These are phyloP conservation scores for Perilla frutescens DNA, from an alignment of 257 asterid species.

Conservation along the genomic window DNA sequence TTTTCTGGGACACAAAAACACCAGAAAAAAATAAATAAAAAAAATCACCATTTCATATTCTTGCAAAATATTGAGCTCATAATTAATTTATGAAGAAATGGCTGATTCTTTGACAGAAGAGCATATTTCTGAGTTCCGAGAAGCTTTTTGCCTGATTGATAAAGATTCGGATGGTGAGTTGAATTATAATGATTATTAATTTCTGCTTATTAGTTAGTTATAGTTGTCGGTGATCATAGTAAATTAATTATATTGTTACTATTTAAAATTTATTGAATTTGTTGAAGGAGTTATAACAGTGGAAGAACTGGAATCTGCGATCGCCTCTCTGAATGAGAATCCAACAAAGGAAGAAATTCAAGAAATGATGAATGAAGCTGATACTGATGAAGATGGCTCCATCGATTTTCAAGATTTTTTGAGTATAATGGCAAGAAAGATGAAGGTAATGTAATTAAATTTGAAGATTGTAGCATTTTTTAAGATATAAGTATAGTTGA, in stretches of 20 bases:
- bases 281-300: constrained; percentile 57
- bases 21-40: too few species aligned
- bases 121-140: constrained; percentile 55
- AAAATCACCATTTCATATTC: too few species aligned
- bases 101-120: constrained; percentile 37
- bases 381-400: constrained; percentile 58
- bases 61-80: too few species aligned
- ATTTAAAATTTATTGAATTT: not conserved
- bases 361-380: constrained; percentile 64
- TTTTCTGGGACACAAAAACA: too few species aligned
- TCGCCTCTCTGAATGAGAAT: constrained; percentile 54
- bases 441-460: constrained; percentile 41
- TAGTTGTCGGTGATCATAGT: not conserved
- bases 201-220: not conserved
- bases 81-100: not conserved
- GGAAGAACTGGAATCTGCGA: constrained; percentile 57
- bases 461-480: too few species aligned
- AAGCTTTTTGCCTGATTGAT: constrained; percentile 57
- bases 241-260: too few species aligned
- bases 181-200: not conserved
- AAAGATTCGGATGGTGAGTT: constrained; percentile 59
- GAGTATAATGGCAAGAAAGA: constrained; percentile 54
- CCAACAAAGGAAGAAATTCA: constrained; percentile 65
- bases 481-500: too few species aligned
- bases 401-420: constrained; percentile 58